These are phyloP conservation scores for Nothopassalora personata DNA, from an alignment of 2,329 filamentous ascomycete genomes.

Conservation along the genomic window DNA sequence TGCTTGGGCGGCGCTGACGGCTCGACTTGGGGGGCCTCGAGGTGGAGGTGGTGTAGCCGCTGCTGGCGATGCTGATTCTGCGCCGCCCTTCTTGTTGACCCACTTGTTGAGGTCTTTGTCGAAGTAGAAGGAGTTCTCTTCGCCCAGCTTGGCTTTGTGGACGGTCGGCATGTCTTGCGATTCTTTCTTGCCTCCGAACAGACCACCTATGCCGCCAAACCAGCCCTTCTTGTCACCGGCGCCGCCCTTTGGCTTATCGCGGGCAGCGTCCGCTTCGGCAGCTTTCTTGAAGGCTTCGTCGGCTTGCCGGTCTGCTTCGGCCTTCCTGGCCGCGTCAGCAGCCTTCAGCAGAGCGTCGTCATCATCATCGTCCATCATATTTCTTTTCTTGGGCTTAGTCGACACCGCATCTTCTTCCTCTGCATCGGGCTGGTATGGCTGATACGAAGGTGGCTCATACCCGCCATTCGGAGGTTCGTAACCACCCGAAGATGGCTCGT, in stretches of 20 bases:
- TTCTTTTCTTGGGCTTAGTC: constrained; percentile 58
- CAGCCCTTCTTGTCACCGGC: constrained; percentile 45
- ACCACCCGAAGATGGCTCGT: constrained; percentile 51
- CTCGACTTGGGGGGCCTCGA: constrained; percentile 49
- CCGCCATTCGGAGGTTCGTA: constrained; percentile 52
- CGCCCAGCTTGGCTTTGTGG: constrained; percentile 78
- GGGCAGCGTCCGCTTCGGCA: constrained; percentile 66
- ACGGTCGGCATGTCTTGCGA: constrained; percentile 48
- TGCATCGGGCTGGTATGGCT: constrained; percentile 49
- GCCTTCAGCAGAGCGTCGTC: constrained; percentile 39
- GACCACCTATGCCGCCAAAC: constrained; percentile 78
- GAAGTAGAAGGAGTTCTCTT: constrained; percentile 88
- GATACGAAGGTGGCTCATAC: constrained; percentile 51
- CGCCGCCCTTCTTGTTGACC: constrained; percentile 87
- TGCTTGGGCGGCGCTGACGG: constrained; percentile 47
- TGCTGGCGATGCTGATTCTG: constrained; percentile 54
- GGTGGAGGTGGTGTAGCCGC: constrained; percentile 69
- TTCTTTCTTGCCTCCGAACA: constrained; percentile 56
- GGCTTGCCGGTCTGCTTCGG: constrained; percentile 62
- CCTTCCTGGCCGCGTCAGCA: constrained; percentile 46
- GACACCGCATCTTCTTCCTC: constrained; percentile 43
- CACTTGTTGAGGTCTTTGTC: constrained; percentile 96
- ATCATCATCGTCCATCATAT: constrained; percentile 79
- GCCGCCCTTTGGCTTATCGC: constrained; percentile 44
- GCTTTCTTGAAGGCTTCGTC: constrained; percentile 81